Percentiles rank a stretch among this genome's conserved stretches.
phyloP scores from a whole-genome alignment of 1,139 yeast genomes.

The Tardiomyces digboiensis region DNA sequence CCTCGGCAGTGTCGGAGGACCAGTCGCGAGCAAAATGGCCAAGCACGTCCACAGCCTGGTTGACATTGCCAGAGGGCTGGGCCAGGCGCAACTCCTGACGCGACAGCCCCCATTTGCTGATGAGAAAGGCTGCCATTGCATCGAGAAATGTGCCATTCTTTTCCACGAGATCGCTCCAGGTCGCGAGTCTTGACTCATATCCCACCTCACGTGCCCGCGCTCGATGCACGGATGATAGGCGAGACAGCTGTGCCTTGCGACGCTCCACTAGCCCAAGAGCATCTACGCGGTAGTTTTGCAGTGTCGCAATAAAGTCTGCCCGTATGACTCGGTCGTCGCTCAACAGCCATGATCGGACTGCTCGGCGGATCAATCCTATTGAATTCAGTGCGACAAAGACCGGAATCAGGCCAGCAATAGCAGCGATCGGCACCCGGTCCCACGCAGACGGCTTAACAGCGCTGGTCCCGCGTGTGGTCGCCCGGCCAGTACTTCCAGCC shows the following conservation, averaged over 20 bases:
- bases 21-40: slow-evolving; percentile 67
- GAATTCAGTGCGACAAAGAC: neutral
- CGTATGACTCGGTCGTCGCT: neutral
- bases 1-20: slow-evolving; percentile 26
- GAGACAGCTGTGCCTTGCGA: neutral
- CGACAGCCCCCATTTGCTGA: neutral
- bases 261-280: neutral
- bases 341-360: neutral
- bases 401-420: neutral
- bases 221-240: neutral
- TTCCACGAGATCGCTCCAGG: neutral
- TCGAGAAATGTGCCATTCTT: neutral
- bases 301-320: neutral
- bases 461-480: neutral
- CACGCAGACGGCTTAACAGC: neutral
- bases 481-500: no score
- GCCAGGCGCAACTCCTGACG: neutral
- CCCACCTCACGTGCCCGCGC: neutral
- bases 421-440: neutral
- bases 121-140: neutral
- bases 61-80: neutral
- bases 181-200: neutral
- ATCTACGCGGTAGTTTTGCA: neutral
- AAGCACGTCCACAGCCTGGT: neutral
- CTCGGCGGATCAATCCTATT: neutral